Evolutionary conservation across 176 grass and related monocot species (phyloP), one percentile per base, ranked within the genome.

Genomic region (Musa itinerans): DNA sequence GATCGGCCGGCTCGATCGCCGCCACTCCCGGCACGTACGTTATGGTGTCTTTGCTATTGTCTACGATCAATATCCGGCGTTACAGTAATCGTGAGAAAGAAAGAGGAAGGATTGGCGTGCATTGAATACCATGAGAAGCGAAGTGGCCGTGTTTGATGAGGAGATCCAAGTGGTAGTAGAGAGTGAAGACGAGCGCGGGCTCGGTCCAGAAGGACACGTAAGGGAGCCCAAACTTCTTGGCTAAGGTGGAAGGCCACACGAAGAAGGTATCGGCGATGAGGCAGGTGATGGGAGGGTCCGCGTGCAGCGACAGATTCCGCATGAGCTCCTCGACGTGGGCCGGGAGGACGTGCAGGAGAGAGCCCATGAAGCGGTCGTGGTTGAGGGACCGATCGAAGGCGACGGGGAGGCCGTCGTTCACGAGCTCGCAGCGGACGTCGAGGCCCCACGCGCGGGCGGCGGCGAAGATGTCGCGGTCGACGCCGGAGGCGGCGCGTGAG

Each of bases 351-450:
- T 92, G 84, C 43, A 92, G 72, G 56, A 89, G 2, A 20, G 82
- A 79, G 72, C 69, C 80, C 90, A 89, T 92, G 86, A 83, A 92
- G 50, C 87, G 87, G 74, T 92, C 87, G 73, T 92, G 90, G 81
- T 92, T 80, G 51, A 85, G 84, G 12, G 90, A 92, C 2, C 87
- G 86, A 79, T 92, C 84, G 25, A 89, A 89, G n/a, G 68, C 65
- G 25, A 92, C 52, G 27, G 90, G 90, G 68, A 93, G 83, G 11
- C 90, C 90, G 68, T 92, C 87, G 71, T 84, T 85, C 21, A 89
- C 21, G 13, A 86, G 67, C 80, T 93, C 90, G 76, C 89, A 93
- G 29, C 79, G 84, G 80, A 83, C 29, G 63, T 82, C 85, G 29
- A 86, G 82, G 49, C 70, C 70, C 1, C 69, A 61, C 8, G 7